Base-by-base conservation (phyloP, 2,329 filamentous ascomycete genomes). In the Neopestalotiopsis clavispora region DNA sequence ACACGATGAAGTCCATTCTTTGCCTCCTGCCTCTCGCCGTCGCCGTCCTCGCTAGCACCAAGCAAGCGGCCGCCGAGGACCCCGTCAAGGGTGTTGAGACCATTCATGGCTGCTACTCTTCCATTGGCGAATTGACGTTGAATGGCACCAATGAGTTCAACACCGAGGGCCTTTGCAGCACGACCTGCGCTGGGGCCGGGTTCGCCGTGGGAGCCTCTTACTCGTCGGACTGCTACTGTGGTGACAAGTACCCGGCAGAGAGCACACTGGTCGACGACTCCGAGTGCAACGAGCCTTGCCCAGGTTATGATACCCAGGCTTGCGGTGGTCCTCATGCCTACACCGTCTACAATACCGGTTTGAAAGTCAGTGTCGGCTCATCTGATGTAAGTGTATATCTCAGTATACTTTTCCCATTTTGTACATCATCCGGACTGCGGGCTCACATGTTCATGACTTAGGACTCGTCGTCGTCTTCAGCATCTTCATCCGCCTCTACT, bases 211-310 rank as follows among this genome's bases (percentile, higher is more conserved):
- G 59, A 17, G 69, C 67, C 63, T 59, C 63, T 14, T 60, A 71
- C 13, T 60, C 20, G 17, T 30, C 17, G 28, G 20, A 86, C 70
- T 92, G 90, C 78, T 87, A 82, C 73, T 92, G 90, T 75, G 90
- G 89, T 70, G 81, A 89, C 72, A 75, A 82, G 70, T 74, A 90
- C 38, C 90, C 90, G 1, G 78, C 84, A 32, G 72, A 78, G 28
- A 80, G 80, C 52, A 79, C 78, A 67, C 83, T 88, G 75, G 83
- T 85, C n/a, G 77, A 79, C 66, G 80, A 85, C 72, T 77, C 76
- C 65, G 78, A 84, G 45, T 92, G 90, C 79, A 80, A 82, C 74
- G 81, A 79, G 5, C 70, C 79, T 1, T 92, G 90, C 74, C 77
- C 81, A 66, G 90, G 90, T 52, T 90, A 80, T 72, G 79, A 61